Evolutionary conservation across 2,329 filamentous ascomycete genomes (phyloP).

Genomic region (Apiospora hydei): DNA sequence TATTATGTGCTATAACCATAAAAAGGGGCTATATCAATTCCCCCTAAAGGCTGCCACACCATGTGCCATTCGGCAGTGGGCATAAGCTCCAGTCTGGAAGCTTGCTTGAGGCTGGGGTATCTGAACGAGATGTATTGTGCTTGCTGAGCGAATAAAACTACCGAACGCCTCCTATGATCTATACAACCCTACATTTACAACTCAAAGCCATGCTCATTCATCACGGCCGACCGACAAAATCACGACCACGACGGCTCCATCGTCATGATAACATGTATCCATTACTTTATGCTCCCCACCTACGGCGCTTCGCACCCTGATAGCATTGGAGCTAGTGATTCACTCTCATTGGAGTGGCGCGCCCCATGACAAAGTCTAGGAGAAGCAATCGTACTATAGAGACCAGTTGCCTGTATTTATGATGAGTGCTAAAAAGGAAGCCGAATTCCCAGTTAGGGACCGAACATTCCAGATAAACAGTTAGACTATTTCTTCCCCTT

Average conservation of each 20-base stretch:
- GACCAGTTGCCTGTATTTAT: not conserved
- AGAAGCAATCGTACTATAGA: not conserved
- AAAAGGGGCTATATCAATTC: not conserved
- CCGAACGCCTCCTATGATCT: constrained; percentile 20
- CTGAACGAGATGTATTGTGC: constrained; percentile 4
- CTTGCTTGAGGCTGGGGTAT: not conserved
- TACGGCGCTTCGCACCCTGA: not conserved
- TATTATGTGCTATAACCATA: no score
- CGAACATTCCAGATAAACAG: not conserved
- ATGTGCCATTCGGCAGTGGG: not conserved
- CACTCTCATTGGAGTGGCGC: not conserved
- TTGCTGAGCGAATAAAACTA: constrained; percentile 4
- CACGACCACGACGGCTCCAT: not conserved
- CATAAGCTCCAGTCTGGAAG: not conserved
- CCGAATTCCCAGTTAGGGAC: not conserved
- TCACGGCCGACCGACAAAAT: not conserved
- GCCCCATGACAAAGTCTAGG: not conserved
- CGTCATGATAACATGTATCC: not conserved
- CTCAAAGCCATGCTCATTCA: not conserved
- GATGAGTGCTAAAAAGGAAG: not conserved
- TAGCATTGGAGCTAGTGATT: not conserved
- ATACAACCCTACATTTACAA: constrained; percentile 16
- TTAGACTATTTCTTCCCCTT: constrained; percentile 7
- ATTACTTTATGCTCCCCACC: not conserved
- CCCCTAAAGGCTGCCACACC: not conserved